Evolutionary conservation across 305 asterid genomes (phyloP), one percentile per base, ranked within the genome.

Genomic region (Fraxinus floribunda): DNA sequence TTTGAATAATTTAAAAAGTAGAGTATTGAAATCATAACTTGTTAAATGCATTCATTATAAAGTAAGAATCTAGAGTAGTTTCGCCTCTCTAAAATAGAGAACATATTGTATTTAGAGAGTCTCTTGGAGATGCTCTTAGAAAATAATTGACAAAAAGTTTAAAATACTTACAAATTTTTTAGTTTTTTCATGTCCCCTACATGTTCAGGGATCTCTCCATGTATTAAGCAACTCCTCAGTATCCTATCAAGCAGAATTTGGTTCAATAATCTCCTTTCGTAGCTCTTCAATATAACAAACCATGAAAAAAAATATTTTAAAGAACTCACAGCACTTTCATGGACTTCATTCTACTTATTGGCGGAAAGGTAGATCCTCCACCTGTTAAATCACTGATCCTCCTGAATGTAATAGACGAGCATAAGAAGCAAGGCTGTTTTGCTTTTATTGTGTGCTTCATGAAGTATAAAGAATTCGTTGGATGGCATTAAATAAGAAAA

Each of bases 321-420:
- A 71, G 39, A 76, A 90, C 98, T 90, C 84, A 94, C 99, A 95
- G 81, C 87, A 87, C 90, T 89, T 94, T 95, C 82, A 94, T 18
- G 84, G 93, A 89, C 82, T 86, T 89, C 89, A 91, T 78, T 15
- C 80, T 74, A 62, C 87, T 84, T 68, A 95, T 84, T 41, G 86
- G 92, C 1, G 98, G 98, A 84, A 95, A 95, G 44, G 88, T 87
- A 44, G 97, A 94, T 79, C 85, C 86, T 79, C 87, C 89, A 39
- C 93, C 90, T n/a, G 66, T 88, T 87, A 94, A 88, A 87, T 94
- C 99, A 88, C 99, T 95, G 83, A 95, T 93, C 93, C 99, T 93
- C 94, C 99, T 95, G 90, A 84, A 91, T 84, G 30, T 77, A 81
- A 82, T 41, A 72, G 57, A 84, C 9, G 24, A 41, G 16, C 78